Conservation (phyloP, 257 asterid species). For the Fraxinus americana region DNA sequence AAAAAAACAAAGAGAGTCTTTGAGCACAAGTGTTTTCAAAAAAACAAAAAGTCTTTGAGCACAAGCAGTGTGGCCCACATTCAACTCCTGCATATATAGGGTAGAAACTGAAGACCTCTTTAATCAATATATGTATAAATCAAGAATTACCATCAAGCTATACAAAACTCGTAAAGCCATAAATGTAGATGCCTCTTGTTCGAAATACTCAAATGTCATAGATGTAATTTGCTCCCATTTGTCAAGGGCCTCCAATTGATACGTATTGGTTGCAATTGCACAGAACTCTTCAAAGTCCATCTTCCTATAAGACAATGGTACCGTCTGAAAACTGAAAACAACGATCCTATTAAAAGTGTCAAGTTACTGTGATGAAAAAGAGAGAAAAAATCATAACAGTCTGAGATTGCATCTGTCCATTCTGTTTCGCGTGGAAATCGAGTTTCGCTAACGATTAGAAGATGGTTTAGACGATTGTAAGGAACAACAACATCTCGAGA, state of each 20-base stretch:
- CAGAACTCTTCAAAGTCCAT: constrained; percentile 87
- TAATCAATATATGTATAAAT: neutral
- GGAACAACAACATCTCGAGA: too few species aligned
- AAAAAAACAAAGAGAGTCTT: too few species aligned
- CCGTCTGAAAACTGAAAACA: constrained; percentile 49
- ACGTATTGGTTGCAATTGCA: constrained; percentile 86
- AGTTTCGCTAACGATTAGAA: too few species aligned
- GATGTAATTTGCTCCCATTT: constrained; percentile 78
- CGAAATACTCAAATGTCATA: constrained; percentile 68
- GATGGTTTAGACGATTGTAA: too few species aligned
- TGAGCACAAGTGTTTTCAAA: too few species aligned
- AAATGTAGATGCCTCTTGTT: constrained; percentile 52
- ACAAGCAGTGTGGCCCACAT: constrained; percentile 69
- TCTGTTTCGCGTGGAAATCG: too few species aligned
- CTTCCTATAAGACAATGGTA: constrained; percentile 62
- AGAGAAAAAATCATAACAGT: too few species aligned
- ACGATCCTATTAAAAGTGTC: neutral
- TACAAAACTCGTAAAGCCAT: neutral
- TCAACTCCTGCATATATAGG: constrained; percentile 61
- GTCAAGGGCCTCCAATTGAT: constrained; percentile 80
- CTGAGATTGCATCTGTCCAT: neutral
- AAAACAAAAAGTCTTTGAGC: constrained; percentile 55
- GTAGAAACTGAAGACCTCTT: constrained; percentile 1
- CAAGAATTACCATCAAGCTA: neutral
- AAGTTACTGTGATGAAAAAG: neutral